Base-by-base conservation (phyloP, 2,329 filamentous ascomycete species). In the Cladophialophora yegresii region DNA sequence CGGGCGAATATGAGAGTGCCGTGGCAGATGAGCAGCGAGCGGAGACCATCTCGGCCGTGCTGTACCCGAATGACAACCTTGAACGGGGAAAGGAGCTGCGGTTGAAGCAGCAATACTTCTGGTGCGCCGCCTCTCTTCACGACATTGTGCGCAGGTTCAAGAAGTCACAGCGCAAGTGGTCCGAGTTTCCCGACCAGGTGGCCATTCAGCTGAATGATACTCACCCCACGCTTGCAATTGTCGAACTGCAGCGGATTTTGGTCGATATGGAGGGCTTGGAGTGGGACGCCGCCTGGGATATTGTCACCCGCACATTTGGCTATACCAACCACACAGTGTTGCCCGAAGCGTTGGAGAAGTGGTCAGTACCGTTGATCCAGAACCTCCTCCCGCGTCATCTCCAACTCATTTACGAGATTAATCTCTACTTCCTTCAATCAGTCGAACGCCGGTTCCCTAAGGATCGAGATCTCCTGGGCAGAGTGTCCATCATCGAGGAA, bases 311-410 rank as follows among this genome's bases (percentile, higher is more conserved):
- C 64, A 92, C 86, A 0, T 99, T 99, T 74, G 92, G 93, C 69
- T 99, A 99, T 81, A 98, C 95, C 69, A 99, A 99, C 79, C 95
- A 99, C 79, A 99, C 95, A 0, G 95, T 99, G 61, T 87, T 99
- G 57, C 93, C 95, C 0, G 95, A 99, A 78, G 95, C 95, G 28
- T 81, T 98, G 54, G 95, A 99, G 85, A 99, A 98, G 80, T 99
- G 95, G 95, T 93, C 93, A 1, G 93, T 99, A 40, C 90, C 91
- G 53, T 81, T 99, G 64, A 80, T 99, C 74, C 93, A 98, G 79
- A 90, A 97, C 73, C 85, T 99, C 26, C 87, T 99, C 16, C 95
- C 95, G 22, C 89, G 95, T 62, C 95, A 99, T 77, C 83, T 99
- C 58, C 91, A 66, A 58, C 96, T 98, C 74, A 98, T 98, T 73